Conservation (phyloP, 192 early-diverging fungal genomes). For the Coemansia sp. region DNA sequence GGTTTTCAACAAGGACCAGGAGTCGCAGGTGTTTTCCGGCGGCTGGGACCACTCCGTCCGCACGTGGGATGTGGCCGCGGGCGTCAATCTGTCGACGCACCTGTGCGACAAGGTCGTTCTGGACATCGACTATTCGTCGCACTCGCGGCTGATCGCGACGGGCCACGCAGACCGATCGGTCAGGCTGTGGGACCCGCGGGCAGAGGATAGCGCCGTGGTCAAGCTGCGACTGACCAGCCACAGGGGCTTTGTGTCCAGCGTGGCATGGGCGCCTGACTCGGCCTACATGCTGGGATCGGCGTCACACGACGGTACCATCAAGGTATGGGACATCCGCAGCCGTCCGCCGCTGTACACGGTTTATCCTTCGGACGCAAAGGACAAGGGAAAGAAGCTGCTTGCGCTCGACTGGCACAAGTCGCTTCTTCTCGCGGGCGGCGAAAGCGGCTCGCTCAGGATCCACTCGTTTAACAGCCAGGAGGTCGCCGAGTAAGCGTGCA, state of each 20-base stretch:
- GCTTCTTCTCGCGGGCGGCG: slow-evolving; percentile 50
- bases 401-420: slow-evolving; percentile 52
- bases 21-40: slow-evolving; percentile 74
- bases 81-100: slow-evolving; percentile 73
- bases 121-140: slow-evolving; percentile 68
- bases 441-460: slow-evolving; percentile 52
- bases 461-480: slow-evolving; percentile 44
- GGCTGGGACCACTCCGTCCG: slow-evolving; percentile 94
- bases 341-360: slow-evolving; percentile 81
- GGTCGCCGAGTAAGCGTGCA: neutral
- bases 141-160: slow-evolving; percentile 74
- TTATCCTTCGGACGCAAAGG: slow-evolving; percentile 27
- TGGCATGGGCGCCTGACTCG: slow-evolving; percentile 80
- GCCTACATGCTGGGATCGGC: slow-evolving; percentile 75
- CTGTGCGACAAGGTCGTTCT: slow-evolving; percentile 88
- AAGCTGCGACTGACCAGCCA: slow-evolving; percentile 78
- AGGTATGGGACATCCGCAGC: slow-evolving; percentile 94
- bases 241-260: slow-evolving; percentile 78
- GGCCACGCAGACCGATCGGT: slow-evolving; percentile 84
- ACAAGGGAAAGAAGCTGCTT: slow-evolving; percentile 54
- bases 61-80: slow-evolving; percentile 83
- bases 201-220: slow-evolving; percentile 71
- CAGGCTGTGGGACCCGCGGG: slow-evolving; percentile 89
- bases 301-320: slow-evolving; percentile 84
- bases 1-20: slow-evolving; percentile 63